phyloP scores from a whole-genome alignment of 208 protist species.

The Acanthamoeba lenticulata region DNA sequence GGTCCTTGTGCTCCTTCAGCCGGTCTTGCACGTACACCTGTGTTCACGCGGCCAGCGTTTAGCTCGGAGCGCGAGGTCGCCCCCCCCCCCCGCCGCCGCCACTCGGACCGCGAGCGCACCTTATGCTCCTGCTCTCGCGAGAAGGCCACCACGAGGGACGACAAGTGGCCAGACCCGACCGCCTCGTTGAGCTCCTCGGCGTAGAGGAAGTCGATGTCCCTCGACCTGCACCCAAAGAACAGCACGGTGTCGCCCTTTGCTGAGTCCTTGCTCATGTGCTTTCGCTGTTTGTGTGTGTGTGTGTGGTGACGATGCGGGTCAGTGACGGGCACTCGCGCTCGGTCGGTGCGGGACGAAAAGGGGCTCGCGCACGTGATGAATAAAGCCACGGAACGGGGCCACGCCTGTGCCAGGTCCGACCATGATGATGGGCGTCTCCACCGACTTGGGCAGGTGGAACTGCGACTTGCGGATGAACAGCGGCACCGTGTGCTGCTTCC shows the following conservation, averaged over 20 bases:
- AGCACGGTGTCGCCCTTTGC: conserved; percentile 69
- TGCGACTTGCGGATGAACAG: conserved; percentile 56
- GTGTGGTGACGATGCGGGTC: neutral
- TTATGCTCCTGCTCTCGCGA: conserved; percentile 64
- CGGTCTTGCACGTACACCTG: conserved; percentile 78
- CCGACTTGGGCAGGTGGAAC: conserved; percentile 64
- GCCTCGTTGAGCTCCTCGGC: conserved; percentile 70
- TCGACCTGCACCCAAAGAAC: conserved; percentile 79
- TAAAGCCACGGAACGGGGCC: conserved; percentile 80
- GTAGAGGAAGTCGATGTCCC: conserved; percentile 77
- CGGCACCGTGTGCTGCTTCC: neutral
- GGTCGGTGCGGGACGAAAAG: neutral
- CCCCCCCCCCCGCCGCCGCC: no score
- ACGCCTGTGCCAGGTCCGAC: conserved; percentile 82
- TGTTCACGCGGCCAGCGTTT: neutral
- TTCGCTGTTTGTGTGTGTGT: neutral
- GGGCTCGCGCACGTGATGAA: conserved; percentile 66
- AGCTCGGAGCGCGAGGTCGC: neutral
- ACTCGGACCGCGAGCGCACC: no score
- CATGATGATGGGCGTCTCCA: conserved; percentile 76
- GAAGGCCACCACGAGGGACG: conserved; percentile 65
- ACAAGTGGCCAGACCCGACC: neutral
- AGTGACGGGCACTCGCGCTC: conserved; percentile 1
- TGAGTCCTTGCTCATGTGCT: neutral
- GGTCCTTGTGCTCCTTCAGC: conserved; percentile 58